A percentile compares a stretch with the other conserved stretches of the same genome.
Conservation (phyloP, 2,329 filamentous ascomycete species). For the Didymella keratinophila region DNA sequence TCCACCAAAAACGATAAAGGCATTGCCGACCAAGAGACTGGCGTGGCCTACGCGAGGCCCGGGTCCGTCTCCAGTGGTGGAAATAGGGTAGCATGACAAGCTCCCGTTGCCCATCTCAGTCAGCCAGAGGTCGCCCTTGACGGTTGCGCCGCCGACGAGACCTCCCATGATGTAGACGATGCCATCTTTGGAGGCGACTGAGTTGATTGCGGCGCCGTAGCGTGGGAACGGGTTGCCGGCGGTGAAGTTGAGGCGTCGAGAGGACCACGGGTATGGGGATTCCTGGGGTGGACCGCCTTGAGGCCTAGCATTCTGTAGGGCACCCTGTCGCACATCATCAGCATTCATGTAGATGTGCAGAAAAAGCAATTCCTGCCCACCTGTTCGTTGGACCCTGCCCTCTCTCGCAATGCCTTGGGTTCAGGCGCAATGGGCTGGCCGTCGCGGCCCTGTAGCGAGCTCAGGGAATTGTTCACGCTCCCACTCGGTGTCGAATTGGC, state of each 20-base stretch:
- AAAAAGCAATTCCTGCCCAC: conserved; percentile 46
- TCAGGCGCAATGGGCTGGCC: conserved; percentile 65
- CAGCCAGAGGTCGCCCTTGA: conserved; percentile 98
- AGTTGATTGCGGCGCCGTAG: conserved; percentile 96
- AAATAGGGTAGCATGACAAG: conserved; percentile 89
- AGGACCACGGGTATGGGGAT: conserved; percentile 95
- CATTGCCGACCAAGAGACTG: conserved; percentile 93
- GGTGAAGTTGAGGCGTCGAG: conserved; percentile 85
- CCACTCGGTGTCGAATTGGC: conserved; percentile 77
- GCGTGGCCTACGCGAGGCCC: conserved; percentile 94
- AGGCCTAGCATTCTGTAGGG: conserved; percentile 33
- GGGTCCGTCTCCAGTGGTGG: conserved; percentile 91
- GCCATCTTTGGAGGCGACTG: conserved; percentile 91
- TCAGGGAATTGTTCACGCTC: conserved; percentile 71
- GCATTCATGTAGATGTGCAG: neutral
- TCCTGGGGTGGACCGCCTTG: conserved; percentile 64
- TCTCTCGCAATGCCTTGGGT: conserved; percentile 66
- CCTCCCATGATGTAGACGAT: conserved; percentile 98
- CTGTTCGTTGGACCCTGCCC: conserved; percentile 63
- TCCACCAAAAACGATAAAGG: conserved; percentile 98
- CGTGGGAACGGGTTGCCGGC: conserved; percentile 91
- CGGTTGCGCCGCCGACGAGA: conserved; percentile 90
- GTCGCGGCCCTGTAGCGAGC: conserved; percentile 67
- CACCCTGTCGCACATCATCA: conserved; percentile 20
- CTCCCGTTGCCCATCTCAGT: conserved; percentile 84